These are phyloP conservation scores for Pezicula radicicola DNA, from an alignment of 2,329 filamentous ascomycete species.

Conservation along the genomic window DNA sequence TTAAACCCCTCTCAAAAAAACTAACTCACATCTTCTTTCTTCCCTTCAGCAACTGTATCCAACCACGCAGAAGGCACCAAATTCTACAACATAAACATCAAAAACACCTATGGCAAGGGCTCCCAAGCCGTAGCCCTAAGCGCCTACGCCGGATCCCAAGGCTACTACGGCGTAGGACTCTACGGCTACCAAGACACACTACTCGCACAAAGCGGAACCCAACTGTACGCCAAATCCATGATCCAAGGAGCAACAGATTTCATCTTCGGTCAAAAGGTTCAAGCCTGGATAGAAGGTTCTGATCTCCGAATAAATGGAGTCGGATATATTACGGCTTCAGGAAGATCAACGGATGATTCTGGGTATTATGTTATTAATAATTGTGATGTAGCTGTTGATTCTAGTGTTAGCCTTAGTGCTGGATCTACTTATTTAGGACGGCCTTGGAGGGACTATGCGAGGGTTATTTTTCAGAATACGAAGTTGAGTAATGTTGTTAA, in stretches of 20 bases:
- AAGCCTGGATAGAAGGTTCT: conserved; percentile 44
- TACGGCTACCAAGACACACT: conserved; percentile 53
- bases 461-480: conserved; percentile 45
- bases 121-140: conserved; percentile 46
- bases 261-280: conserved; percentile 44
- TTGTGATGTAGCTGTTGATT: conserved; percentile 21
- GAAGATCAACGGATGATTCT: conserved; percentile 32
- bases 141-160: conserved; percentile 43
- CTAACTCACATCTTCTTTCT: too few relatives aligned
- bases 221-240: conserved; percentile 51
- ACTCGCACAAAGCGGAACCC: conserved; percentile 43
- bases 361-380: conserved; percentile 32
- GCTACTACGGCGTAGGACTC: conserved; percentile 51
- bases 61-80: too few relatives aligned
- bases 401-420: conserved; percentile 24
- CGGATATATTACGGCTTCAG: conserved; percentile 38
- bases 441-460: conserved; percentile 44
- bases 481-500: conserved; percentile 44
- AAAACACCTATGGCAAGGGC: conserved; percentile 39
- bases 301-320: conserved; percentile 35
- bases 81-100: conserved; percentile 52
- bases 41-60: too few relatives aligned
- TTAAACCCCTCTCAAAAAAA: too few relatives aligned
- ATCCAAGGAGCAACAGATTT: conserved; percentile 56
- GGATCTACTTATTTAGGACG: conserved; percentile 43